Conservation (phyloP, 106 monocot species). For the Amphibolis antarctica region DNA sequence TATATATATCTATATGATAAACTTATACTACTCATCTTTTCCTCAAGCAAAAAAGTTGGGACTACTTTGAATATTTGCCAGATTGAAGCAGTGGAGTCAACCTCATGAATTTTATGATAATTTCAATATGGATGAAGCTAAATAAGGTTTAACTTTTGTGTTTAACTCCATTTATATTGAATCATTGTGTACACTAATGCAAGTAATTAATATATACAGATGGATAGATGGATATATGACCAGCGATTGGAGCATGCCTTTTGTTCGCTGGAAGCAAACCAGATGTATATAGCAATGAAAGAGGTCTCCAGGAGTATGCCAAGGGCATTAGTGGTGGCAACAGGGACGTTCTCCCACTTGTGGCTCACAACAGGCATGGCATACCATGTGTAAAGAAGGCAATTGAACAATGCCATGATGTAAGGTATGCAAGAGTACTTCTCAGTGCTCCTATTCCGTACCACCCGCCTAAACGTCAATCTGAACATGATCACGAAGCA, state of each 20-base stretch:
- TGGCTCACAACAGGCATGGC: slow-evolving; percentile 57
- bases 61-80: no score
- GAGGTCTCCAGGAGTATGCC: slow-evolving; percentile 50
- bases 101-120: no score
- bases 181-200: no score
- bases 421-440: slow-evolving; percentile 68
- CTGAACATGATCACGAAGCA: slow-evolving; percentile 30
- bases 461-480: slow-evolving; percentile 56
- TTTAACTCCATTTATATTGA: no score
- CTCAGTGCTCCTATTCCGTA: slow-evolving; percentile 43
- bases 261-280: slow-evolving; percentile 27
- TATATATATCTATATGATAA: no score
- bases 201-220: no score
- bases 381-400: slow-evolving; percentile 71
- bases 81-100: no score
- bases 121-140: no score
- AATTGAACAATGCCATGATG: slow-evolving; percentile 49
- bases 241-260: slow-evolving; percentile 37
- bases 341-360: slow-evolving; percentile 47
- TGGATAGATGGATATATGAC: no score
- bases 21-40: no score
- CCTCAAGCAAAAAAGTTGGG: no score
- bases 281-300: slow-evolving; percentile 44
- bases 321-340: slow-evolving; percentile 55
- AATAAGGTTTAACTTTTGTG: no score